These are phyloP conservation scores for Arabidopsis hybrid DNA, from an alignment of 441 rosid genomes.

Conservation along the genomic window DNA sequence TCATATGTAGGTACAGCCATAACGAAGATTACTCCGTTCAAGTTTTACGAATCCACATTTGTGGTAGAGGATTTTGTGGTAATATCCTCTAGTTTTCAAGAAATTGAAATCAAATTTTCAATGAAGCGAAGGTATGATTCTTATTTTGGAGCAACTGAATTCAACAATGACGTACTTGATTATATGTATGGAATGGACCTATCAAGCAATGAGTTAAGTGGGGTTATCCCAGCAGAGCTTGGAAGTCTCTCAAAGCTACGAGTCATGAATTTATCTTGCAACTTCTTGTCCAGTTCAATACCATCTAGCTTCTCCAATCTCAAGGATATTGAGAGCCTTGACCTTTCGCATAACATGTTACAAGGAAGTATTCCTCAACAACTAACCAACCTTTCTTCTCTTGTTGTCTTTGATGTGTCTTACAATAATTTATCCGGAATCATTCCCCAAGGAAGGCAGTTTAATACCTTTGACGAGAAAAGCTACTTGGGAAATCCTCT, in stretches of 20 bases:
- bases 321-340: not conserved
- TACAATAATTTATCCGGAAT: conserved; percentile 29
- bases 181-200: conserved; percentile 23
- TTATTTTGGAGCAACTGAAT: conserved; percentile 1
- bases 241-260: not conserved
- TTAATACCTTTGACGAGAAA: not conserved
- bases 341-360: conserved; percentile 14
- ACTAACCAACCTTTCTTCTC: conserved; percentile 1
- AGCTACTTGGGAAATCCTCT: not conserved
- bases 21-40: not conserved
- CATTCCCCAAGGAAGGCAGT: not conserved
- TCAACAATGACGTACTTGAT: not conserved
- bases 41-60: not conserved
- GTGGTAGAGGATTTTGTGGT: not conserved
- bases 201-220: conserved; percentile 26
- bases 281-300: not conserved
- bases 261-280: not conserved
- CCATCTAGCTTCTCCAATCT: not conserved
- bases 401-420: not conserved
- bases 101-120: not conserved
- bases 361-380: conserved; percentile 1
- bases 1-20: not conserved
- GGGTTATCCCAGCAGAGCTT: conserved; percentile 30
- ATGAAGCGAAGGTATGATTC: conserved; percentile 1
- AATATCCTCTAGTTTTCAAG: not conserved